phyloP scores from a whole-genome alignment of 129 eudicot species.

The Chrysanthemum lavandulifolium region DNA sequence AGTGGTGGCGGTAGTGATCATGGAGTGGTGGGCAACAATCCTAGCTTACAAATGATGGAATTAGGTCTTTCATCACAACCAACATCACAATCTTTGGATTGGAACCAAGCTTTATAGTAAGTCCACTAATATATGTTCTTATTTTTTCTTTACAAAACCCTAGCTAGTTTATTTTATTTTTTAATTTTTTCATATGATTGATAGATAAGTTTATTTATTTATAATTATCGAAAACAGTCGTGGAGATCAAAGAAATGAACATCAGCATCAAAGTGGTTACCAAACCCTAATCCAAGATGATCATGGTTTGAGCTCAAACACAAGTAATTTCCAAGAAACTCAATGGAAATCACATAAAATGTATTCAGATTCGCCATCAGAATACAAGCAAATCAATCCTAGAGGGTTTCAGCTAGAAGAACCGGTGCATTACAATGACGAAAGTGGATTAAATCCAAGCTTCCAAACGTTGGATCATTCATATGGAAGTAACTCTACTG shows the following conservation, averaged over 20 bases:
- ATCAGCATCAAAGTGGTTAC: constrained; percentile 46
- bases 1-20: constrained; percentile 14
- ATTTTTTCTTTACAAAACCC: constrained; percentile 23
- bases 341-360: constrained; percentile 57
- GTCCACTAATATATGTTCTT: constrained; percentile 31
- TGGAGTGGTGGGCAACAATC: constrained; percentile 23
- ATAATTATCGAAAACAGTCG: constrained; percentile 31
- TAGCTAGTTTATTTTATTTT: constrained; percentile 20
- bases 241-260: constrained; percentile 59
- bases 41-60: constrained; percentile 68
- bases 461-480: constrained; percentile 60
- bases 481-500: constrained; percentile 36
- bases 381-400: constrained; percentile 40
- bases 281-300: constrained; percentile 65
- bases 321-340: constrained; percentile 43
- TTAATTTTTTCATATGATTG: constrained; percentile 7
- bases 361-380: constrained; percentile 33
- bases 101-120: constrained; percentile 84
- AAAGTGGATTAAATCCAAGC: constrained; percentile 30
- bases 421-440: constrained; percentile 22
- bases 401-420: constrained; percentile 43
- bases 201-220: constrained; percentile 8
- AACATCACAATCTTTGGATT: constrained; percentile 49
- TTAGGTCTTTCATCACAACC: constrained; percentile 80
- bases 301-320: constrained; percentile 48